Percentiles rank a stretch among this genome's conserved stretches.
phyloP scores from a whole-genome alignment of 2,329 filamentous ascomycete species.

The Albifimbria verrucaria region DNA sequence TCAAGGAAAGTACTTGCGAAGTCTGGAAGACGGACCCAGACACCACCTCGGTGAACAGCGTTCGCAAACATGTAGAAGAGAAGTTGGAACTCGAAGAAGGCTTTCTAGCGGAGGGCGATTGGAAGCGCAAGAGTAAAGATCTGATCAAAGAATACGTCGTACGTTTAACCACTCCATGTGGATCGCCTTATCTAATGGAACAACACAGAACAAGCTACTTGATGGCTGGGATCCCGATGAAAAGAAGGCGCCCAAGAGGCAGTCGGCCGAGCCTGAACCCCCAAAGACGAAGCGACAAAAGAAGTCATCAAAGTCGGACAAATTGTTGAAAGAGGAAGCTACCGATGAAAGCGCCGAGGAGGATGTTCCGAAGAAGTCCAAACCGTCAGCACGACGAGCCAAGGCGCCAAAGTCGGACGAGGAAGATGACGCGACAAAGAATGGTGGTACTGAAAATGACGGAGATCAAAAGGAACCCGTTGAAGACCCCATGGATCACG shows the following conservation, averaged over 20 bases:
- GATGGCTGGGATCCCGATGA: slow-evolving; percentile 29
- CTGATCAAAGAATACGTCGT: slow-evolving; percentile 56
- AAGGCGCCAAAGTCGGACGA: slow-evolving; percentile 21
- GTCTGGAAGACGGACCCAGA: slow-evolving; percentile 43
- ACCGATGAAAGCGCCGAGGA: slow-evolving; percentile 14
- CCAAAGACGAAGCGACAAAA: slow-evolving; percentile 38
- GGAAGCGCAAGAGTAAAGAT: slow-evolving; percentile 57
- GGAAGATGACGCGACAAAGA: slow-evolving; percentile 6
- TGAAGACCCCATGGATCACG: slow-evolving; percentile 8
- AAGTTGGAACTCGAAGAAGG: slow-evolving; percentile 45
- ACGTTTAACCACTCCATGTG: slow-evolving; percentile 22
- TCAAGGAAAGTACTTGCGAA: slow-evolving; percentile 43
- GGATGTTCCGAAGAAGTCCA: slow-evolving; percentile 16
- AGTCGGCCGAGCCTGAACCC: slow-evolving; percentile 28
- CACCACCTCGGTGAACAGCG: slow-evolving; percentile 52
- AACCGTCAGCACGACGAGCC: slow-evolving; percentile 19
- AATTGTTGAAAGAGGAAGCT: slow-evolving; percentile 27
- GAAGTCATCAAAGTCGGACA: slow-evolving; percentile 24
- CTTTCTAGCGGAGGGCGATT: slow-evolving; percentile 46
- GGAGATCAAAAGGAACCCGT: slow-evolving; percentile 11
- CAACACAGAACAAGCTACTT: slow-evolving; percentile 30
- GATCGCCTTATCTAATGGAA: background rate
- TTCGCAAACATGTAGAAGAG: slow-evolving; percentile 51
- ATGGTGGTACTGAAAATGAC: slow-evolving; percentile 8
- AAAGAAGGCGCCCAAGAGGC: slow-evolving; percentile 29